Conservation (phyloP, 1,284 basidiomycete genomes). For the Ustilago hordei region DNA sequence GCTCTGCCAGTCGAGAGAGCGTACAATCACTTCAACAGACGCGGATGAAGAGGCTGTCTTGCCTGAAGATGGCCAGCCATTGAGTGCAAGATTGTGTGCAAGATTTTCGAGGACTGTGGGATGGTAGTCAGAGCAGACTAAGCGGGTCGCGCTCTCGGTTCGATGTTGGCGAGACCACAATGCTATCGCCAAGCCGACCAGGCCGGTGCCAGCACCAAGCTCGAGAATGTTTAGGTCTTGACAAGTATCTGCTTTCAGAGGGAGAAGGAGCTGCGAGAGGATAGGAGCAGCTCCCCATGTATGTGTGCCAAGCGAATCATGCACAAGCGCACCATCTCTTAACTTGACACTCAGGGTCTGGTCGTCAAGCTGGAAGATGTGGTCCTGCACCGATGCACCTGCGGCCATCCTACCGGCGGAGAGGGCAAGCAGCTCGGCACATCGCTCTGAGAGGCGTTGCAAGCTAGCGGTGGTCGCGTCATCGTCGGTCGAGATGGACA, state of each 20-base stretch:
- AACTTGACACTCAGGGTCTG: conserved; percentile 31
- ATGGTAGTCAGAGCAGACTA: conserved; percentile 61
- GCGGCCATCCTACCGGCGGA: conserved; percentile 52
- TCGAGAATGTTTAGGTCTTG: conserved; percentile 49
- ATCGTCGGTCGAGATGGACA: conserved; percentile 15
- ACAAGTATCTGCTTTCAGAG: neutral
- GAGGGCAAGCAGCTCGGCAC: conserved; percentile 46
- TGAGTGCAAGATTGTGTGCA: conserved; percentile 43
- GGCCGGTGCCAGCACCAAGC: conserved; percentile 66
- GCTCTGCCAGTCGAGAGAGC: conserved; percentile 60
- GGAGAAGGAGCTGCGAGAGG: conserved; percentile 54
- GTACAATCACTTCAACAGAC: conserved; percentile 19
- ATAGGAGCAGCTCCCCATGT: conserved; percentile 66
- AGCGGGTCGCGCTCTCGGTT: neutral
- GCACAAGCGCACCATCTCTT: conserved; percentile 53
- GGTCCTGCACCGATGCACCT: conserved; percentile 36
- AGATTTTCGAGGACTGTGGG: conserved; percentile 61
- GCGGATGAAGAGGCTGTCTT: neutral
- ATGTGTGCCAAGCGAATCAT: conserved; percentile 61
- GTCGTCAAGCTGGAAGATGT: conserved; percentile 22
- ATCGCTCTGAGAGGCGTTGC: conserved; percentile 29
- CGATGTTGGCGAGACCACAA: conserved; percentile 19
- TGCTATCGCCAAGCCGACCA: conserved; percentile 57
- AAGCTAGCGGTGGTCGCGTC: conserved; percentile 11
- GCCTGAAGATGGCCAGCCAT: conserved; percentile 25